Conservation (phyloP, 805 yeast species). For the Metschnikowia arizonensis region DNA sequence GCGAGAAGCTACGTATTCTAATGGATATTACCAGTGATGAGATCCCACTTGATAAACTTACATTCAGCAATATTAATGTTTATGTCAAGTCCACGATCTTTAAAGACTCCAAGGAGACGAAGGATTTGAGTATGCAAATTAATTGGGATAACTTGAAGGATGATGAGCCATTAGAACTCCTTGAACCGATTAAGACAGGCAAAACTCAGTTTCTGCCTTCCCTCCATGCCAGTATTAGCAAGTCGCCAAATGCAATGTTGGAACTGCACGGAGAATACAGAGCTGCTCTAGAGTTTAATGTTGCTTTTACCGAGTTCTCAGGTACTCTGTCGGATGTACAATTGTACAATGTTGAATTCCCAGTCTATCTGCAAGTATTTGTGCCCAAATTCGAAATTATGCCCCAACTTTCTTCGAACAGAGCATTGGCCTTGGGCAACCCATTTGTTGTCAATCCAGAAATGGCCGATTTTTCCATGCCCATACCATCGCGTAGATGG, state of each 20-base stretch:
- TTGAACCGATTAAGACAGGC: conserved; percentile 11
- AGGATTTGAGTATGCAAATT: conserved; percentile 19
- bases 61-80: conserved; percentile 21
- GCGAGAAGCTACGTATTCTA: conserved; percentile 27
- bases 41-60: conserved; percentile 13
- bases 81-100: conserved; percentile 21
- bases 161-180: conserved; percentile 33
- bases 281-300: conserved; percentile 22
- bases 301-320: conserved; percentile 21
- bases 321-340: conserved; percentile 25
- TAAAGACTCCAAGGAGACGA: conserved; percentile 14
- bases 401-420: conserved; percentile 27
- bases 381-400: conserved; percentile 19
- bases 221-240: conserved; percentile 24
- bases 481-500: conserved; percentile 32
- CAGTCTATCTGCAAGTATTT: conserved; percentile 27
- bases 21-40: conserved; percentile 20
- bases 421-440: conserved; percentile 31
- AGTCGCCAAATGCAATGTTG: conserved; percentile 18
- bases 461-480: conserved; percentile 22
- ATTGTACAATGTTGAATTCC: conserved; percentile 19
- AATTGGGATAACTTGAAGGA: conserved; percentile 38
- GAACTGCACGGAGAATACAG: conserved; percentile 9
- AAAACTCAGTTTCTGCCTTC: conserved; percentile 9
- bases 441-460: conserved; percentile 28